Evolutionary conservation across 2,329 filamentous ascomycete genomes (phyloP), one percentile per base, ranked within the genome.

Genomic region (Arthrobotrys sinensis): DNA sequence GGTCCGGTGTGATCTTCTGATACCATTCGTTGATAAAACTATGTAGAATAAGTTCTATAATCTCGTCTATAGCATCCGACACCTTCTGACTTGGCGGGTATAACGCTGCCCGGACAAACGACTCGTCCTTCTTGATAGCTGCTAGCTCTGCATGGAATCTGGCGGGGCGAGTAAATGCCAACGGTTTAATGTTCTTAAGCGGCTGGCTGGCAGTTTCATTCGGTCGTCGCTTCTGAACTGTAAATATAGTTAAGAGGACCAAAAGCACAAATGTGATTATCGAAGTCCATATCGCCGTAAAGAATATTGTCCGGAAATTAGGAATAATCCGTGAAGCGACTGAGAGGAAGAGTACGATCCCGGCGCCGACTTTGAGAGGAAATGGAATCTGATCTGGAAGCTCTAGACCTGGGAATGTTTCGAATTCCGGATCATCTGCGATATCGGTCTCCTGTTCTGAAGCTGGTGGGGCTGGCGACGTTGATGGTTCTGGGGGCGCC

Each of bases 21-120:
- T 97, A 98, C 96, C 96, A 99, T 55, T 91, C 91, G 73, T 88
- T 89, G 72, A 99, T 90, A 83, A 97, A 97, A 83, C 97, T 93
- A 80, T 92, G 89, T 80, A 93, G 85, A 65, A 97, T 89, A 65
- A 94, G 86, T 63, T 91, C 89, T 52, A 99, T 88, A 36, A 98
- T 85, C 65, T 90, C 88, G 84, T 97, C 93, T 80, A 98, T 86
- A 53, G 91, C 92, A 81, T 91, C 89, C 11, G 94, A 96, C 68
- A 98, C 90, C 75, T 90, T 88, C 81, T 91, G 90, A 19, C 93
- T 94, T 66, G 91, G 88, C 72, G 92, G 89, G 82, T 93, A 93
- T 79, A 99, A 87, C 11, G 92, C 89, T 12, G 72, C 60, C 40
- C 80, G 71, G 48, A 75, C 71, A 34, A 80, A 81, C 16, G 75